Base-by-base conservation (phyloP, 257 asterid species). In the Plectranthus barbatus region DNA sequence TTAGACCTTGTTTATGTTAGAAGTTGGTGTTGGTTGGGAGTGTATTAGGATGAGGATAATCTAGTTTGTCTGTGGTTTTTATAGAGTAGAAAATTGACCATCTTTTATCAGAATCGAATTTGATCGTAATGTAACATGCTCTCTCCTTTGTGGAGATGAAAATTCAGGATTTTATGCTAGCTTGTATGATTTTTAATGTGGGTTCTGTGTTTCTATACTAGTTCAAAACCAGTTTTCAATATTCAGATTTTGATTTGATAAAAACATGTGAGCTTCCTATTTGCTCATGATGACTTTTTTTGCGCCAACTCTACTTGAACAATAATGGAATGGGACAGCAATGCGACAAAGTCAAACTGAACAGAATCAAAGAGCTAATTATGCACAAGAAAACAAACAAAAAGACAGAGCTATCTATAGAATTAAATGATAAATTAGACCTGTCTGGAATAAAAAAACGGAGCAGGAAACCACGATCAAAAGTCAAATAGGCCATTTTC, bases 31-130 rank as follows among this genome's bases (percentile, higher is more conserved):
- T 73, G 83, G 76, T 69, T 79, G 85, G 83, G 81, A 57, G 74
- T 81, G 86, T 81, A 76, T 54, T 80, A 79, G 91, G 74, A 64
- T 41, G 64, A 64, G 78, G 75, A 46, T 40, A 49, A 57, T 59
- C 58, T 67, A 70, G 80, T 56, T 60, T 68, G 74, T 73, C 53
- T 71, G 78, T 76, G 24, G 72, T 78, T 33, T 59, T 75, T 49
- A 59, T 64, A 69, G 81, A 67, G 61, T 85, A 85, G 91, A 78
- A 52, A 60, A 70, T 67, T 68, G 72, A 69, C 66, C 66, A 18
- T 76, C 75, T 54, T 78, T 78, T 69, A 54, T 74, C 37, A 63
- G 79, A 66, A 62, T 63, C 51, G 72, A 62, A 51, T 77, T 77
- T 65, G 14, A 50, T 70, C 69, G 64, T 74, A 80, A 70, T 65